phyloP scores from a whole-genome alignment of 2,329 filamentous ascomycete genomes.

The Aspergillus versicolor region DNA sequence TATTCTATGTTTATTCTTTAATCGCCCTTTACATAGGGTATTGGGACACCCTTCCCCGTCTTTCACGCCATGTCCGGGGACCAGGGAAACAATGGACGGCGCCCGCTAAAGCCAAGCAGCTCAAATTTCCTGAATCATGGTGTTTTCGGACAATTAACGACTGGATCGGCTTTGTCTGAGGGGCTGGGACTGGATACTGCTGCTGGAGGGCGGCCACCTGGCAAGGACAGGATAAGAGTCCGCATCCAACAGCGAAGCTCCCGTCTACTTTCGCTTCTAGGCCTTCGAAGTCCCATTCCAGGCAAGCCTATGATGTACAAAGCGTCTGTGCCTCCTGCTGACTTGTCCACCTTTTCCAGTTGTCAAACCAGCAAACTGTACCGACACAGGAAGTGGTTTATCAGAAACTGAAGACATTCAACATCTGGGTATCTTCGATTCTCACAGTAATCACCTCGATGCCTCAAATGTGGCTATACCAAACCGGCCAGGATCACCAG shows the following conservation, averaged over 20 bases:
- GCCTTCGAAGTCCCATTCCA: slow-evolving; percentile 27
- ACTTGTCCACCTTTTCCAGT: neutral
- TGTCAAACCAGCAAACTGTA: neutral
- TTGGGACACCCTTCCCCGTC: neutral
- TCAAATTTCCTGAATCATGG: neutral
- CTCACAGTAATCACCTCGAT: neutral
- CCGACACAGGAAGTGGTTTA: neutral
- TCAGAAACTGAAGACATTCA: neutral
- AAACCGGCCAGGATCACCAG: neutral
- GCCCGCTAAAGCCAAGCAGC: neutral
- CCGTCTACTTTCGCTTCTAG: slow-evolving; percentile 37
- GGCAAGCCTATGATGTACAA: slow-evolving; percentile 18
- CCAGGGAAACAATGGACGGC: neutral
- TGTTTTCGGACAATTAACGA: slow-evolving; percentile 6
- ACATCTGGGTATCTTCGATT: neutral
- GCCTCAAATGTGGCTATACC: neutral
- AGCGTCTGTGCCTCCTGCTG: neutral
- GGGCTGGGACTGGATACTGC: slow-evolving; percentile 23
- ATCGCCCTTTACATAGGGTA: neutral
- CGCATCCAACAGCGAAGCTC: slow-evolving; percentile 38
- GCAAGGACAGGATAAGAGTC: slow-evolving; percentile 28
- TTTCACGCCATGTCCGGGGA: neutral
- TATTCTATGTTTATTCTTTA: slow-evolving; percentile 1
- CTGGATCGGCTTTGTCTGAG: slow-evolving; percentile 26
- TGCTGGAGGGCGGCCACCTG: slow-evolving; percentile 6